phyloP scores from a whole-genome alignment of 345 rosid species.

The Euphorbia pulcherrima region DNA sequence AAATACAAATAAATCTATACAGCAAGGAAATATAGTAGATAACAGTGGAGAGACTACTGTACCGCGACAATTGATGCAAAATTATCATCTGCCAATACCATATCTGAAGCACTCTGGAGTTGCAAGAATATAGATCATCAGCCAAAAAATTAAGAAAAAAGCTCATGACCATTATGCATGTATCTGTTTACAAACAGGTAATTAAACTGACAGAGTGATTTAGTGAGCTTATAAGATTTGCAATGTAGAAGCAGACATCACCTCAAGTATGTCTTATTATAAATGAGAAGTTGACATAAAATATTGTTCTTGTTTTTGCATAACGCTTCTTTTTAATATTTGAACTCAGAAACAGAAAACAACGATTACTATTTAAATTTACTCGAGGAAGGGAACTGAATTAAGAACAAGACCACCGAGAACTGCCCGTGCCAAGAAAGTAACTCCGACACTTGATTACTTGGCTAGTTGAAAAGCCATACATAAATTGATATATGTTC shows the following conservation, averaged over 20 bases:
- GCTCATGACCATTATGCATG: not conserved
- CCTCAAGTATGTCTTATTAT: not conserved
- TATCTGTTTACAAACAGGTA: not conserved
- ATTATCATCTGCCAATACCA: constrained; percentile 99
- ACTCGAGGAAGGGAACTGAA: not conserved
- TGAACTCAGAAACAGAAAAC: too few relatives aligned
- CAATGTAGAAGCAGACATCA: not conserved
- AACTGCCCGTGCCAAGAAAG: not conserved
- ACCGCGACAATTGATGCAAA: constrained; percentile 98
- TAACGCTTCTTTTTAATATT: not conserved
- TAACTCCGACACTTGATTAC: constrained; percentile 3
- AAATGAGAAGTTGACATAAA: not conserved
- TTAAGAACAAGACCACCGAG: not conserved
- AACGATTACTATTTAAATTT: not conserved
- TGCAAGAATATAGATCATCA: constrained; percentile 20
- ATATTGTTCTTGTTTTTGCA: not conserved
- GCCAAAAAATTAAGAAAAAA: constrained; percentile 4
- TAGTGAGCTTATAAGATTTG: not conserved
- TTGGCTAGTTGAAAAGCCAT: not conserved
- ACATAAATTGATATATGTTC: not conserved
- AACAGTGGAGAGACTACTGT: constrained; percentile 25
- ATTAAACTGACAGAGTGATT: not conserved
- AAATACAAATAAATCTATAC: constrained; percentile 9
- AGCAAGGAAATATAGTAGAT: not conserved
- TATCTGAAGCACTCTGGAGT: constrained; percentile 95